Percentiles rank a stretch among this genome's conserved stretches.
These are phyloP conservation scores for Torulaspora gathmanii DNA, from an alignment of 805 yeast species.

Conservation along the genomic window DNA sequence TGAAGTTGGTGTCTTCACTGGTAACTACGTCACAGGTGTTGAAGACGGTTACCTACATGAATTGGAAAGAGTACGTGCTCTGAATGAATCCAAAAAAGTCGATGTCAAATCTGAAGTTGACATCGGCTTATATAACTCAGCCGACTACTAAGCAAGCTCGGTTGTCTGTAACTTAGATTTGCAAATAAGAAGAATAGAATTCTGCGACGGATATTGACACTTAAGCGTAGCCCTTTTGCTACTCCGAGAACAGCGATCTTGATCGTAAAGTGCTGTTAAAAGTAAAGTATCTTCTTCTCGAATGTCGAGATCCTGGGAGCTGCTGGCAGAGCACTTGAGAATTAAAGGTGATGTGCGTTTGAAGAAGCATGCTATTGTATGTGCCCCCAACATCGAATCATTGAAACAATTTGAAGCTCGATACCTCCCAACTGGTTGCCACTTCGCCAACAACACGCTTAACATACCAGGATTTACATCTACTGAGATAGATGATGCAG, in stretches of 20 bases:
- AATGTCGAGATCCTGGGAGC: constrained; percentile 4
- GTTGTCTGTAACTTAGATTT: constrained; percentile 7
- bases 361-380: constrained; percentile 3
- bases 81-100: constrained; percentile 52
- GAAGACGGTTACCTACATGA: constrained; percentile 78
- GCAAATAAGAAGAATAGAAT: not conserved
- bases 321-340: constrained; percentile 1
- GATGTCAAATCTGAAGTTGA: constrained; percentile 79
- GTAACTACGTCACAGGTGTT: constrained; percentile 89
- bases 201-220: no score
- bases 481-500: not conserved
- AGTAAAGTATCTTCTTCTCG: not conserved
- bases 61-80: constrained; percentile 75
- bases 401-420: constrained; percentile 9
- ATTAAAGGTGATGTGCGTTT: not conserved
- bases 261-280: not conserved
- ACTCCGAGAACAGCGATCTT: no score
- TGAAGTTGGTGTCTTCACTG: constrained; percentile 97
- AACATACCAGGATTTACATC: constrained; percentile 6
- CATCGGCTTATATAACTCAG: constrained; percentile 56
- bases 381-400: constrained; percentile 10
- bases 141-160: constrained; percentile 40
- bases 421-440: constrained; percentile 6
- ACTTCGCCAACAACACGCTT: constrained; percentile 6
- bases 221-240: no score